Evolutionary conservation across 2,329 filamentous ascomycete genomes (phyloP).

Genomic region (Scedosporium apiospermum): DNA sequence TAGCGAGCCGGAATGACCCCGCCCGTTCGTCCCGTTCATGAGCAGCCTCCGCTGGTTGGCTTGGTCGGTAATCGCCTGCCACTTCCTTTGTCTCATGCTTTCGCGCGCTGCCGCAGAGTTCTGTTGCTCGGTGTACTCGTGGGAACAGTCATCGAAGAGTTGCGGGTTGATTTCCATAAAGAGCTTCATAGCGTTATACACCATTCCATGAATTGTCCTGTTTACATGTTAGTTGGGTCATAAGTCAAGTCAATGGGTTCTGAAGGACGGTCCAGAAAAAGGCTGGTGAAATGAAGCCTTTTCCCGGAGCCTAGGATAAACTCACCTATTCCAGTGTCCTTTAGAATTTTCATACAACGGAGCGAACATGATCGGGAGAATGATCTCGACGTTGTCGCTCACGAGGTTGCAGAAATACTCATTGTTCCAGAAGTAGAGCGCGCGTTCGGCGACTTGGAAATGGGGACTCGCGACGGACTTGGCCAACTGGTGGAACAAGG

Average conservation of each 20-base stretch:
- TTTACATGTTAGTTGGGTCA: background rate
- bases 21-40: slow-evolving; percentile 24
- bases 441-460: slow-evolving; percentile 96
- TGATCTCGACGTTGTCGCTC: slow-evolving; percentile 97
- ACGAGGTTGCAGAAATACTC: slow-evolving; percentile 99
- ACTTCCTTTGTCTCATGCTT: slow-evolving; percentile 72
- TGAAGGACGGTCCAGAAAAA: no score
- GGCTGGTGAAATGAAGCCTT: no score
- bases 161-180: slow-evolving; percentile 99
- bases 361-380: slow-evolving; percentile 98
- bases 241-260: background rate
- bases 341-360: slow-evolving; percentile 98
- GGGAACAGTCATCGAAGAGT: slow-evolving; percentile 95
- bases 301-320: slow-evolving; percentile 1
- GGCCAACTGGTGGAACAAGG: slow-evolving; percentile 90
- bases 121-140: slow-evolving; percentile 94
- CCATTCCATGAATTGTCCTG: slow-evolving; percentile 98
- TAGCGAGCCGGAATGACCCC: slow-evolving; percentile 29
- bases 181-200: slow-evolving; percentile 99
- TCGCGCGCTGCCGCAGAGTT: slow-evolving; percentile 83
- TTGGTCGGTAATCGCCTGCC: slow-evolving; percentile 76
- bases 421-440: slow-evolving; percentile 99
- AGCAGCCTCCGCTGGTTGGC: slow-evolving; percentile 57
- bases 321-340: slow-evolving; percentile 95
- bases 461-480: slow-evolving; percentile 98